Evolutionary conservation across 1,284 basidiomycete genomes (phyloP).

Genomic region (Tetrapyrgos nigripes): DNA sequence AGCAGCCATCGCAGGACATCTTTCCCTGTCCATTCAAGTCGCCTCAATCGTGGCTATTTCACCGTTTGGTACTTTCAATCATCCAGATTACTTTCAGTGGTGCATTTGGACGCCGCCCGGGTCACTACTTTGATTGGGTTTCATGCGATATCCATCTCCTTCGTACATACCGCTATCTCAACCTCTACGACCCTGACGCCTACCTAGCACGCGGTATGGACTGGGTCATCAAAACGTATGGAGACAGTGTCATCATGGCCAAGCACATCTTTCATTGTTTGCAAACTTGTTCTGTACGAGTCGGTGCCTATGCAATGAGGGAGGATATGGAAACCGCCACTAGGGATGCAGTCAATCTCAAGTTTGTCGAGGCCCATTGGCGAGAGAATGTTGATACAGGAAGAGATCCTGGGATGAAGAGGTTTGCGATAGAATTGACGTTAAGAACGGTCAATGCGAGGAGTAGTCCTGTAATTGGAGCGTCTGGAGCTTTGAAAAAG

Average conservation of each 20-base stretch:
- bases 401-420: constrained; percentile 2
- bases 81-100: background rate
- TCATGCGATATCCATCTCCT: constrained; percentile 15
- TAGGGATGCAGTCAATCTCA: background rate
- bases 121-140: constrained; percentile 2
- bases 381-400: background rate
- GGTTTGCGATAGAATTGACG: constrained; percentile 1
- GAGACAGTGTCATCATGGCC: constrained; percentile 9
- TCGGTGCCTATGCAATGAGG: background rate
- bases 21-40: constrained; percentile 31
- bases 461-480: background rate
- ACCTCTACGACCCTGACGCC: background rate
- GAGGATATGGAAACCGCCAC: background rate
- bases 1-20: background rate
- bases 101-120: background rate
- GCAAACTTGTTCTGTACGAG: background rate
- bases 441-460: background rate
- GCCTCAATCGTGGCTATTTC: constrained; percentile 28
- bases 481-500: background rate
- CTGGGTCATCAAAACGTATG: constrained; percentile 10
- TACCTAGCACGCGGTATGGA: constrained; percentile 7
- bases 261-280: constrained; percentile 11
- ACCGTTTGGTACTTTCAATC: constrained; percentile 2
- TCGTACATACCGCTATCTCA: background rate
- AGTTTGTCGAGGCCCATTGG: background rate